phyloP scores from a whole-genome alignment of 257 asterid species.

The Leonotis leonurus region DNA sequence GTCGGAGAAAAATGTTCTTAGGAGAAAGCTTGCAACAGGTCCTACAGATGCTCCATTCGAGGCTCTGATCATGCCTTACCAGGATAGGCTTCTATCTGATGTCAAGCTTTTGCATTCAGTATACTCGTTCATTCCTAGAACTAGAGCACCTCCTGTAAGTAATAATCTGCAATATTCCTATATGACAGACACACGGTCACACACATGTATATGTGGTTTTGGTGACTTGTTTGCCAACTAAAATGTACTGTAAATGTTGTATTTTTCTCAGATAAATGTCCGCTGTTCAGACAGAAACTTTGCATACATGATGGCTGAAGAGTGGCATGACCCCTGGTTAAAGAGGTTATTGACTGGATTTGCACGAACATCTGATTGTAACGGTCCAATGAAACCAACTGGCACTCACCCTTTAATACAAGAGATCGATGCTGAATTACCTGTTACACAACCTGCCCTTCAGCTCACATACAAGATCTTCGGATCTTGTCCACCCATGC shows the following conservation, averaged over 20 bases:
- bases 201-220: not conserved
- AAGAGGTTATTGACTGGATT: conserved; percentile 85
- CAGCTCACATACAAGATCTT: conserved; percentile 79
- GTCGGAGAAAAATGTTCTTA: conserved; percentile 39
- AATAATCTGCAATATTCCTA: not conserved
- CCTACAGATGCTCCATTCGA: conserved; percentile 73
- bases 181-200: not conserved
- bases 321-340: conserved; percentile 90
- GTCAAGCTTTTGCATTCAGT: conserved; percentile 74
- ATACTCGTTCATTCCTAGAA: conserved; percentile 80
- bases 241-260: conserved; percentile 15
- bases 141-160: conserved; percentile 97
- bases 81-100: conserved; percentile 69
- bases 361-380: conserved; percentile 86
- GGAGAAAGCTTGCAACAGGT: conserved; percentile 58
- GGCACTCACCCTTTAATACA: conserved; percentile 67
- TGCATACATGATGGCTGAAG: conserved; percentile 77
- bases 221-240: conserved; percentile 17
- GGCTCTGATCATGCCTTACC: conserved; percentile 60
- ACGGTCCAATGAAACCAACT: conserved; percentile 82
- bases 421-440: conserved; percentile 85
- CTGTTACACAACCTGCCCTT: conserved; percentile 76
- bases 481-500: conserved; percentile 98
- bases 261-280: conserved; percentile 51
- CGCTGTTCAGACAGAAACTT: conserved; percentile 87